A percentile compares a stretch with the other conserved stretches of the same genome.
These are phyloP conservation scores for Boletus sp. DNA, from an alignment of 1,284 basidiomycete genomes.

Conservation along the genomic window DNA sequence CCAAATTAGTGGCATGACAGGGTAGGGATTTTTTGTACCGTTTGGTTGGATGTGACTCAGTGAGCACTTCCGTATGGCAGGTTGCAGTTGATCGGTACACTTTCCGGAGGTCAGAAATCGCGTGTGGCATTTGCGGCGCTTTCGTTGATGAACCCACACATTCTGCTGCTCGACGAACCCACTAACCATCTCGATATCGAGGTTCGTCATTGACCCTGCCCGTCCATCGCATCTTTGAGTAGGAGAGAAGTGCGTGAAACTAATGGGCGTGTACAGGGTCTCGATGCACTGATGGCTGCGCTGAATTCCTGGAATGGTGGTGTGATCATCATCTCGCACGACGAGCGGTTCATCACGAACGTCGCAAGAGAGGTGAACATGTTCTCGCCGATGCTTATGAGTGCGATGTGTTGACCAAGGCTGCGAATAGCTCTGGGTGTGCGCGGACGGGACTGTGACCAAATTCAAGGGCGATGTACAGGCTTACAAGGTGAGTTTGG, in stretches of 20 bases:
- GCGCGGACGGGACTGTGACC: slow-evolving; percentile 76
- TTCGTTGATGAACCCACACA: slow-evolving; percentile 83
- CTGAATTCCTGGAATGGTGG: slow-evolving; percentile 94
- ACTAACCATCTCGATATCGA: slow-evolving; percentile 98
- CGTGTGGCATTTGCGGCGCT: slow-evolving; percentile 95
- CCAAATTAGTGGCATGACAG: slow-evolving; percentile 96
- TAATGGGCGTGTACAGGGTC: slow-evolving; percentile 49
- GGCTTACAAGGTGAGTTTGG: slow-evolving; percentile 74
- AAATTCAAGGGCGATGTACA: slow-evolving; percentile 91
- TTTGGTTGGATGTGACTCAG: not conserved
- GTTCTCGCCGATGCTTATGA: not conserved
- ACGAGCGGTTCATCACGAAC: slow-evolving; percentile 87
- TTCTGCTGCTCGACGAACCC: slow-evolving; percentile 91
- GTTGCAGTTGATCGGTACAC: slow-evolving; percentile 73
- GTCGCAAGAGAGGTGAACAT: slow-evolving; percentile 67
- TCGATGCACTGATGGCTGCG: slow-evolving; percentile 92
- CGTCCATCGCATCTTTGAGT: not conserved
- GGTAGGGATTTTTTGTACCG: slow-evolving; percentile 38
- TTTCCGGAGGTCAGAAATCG: slow-evolving; percentile 96
- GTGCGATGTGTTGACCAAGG: not conserved
- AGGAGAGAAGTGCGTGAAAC: too few relatives aligned
- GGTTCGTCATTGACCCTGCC: slow-evolving; percentile 35
- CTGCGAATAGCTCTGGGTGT: slow-evolving; percentile 75
- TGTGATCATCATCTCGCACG: slow-evolving; percentile 90
- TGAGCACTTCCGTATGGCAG: slow-evolving; percentile 33